Percentiles rank a stretch among this genome's conserved stretches.
Evolutionary conservation across 805 yeast genomes (phyloP).

Genomic region (Myxozyma sirexii): DNA sequence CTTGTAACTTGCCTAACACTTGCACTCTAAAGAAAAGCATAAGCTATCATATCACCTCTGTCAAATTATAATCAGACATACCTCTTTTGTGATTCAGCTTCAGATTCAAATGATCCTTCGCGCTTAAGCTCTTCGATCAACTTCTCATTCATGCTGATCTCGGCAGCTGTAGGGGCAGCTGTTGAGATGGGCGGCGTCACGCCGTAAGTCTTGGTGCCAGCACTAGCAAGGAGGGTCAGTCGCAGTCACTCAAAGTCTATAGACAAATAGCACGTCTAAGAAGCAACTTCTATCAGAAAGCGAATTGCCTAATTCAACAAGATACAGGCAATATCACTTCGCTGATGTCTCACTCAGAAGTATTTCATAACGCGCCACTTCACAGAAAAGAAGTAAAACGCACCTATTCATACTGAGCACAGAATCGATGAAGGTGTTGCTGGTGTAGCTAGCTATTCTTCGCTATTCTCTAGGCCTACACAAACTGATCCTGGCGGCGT

Average conservation of each 20-base stretch:
- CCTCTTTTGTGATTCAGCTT: constrained; percentile 71
- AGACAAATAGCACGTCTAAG: too few relatives aligned
- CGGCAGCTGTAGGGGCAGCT: constrained; percentile 83
- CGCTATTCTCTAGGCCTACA: too few relatives aligned
- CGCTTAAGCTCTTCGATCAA: constrained; percentile 76
- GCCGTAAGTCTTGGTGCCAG: constrained; percentile 50
- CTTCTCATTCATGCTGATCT: constrained; percentile 71
- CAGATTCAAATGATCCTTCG: constrained; percentile 88
- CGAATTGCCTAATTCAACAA: too few relatives aligned
- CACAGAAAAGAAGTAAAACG: not conserved
- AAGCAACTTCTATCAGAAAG: too few relatives aligned
- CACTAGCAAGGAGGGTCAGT: not conserved
- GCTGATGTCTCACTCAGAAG: too few relatives aligned
- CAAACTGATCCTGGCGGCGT: too few relatives aligned
- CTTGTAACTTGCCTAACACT: constrained; percentile 71
- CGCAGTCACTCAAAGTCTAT: not conserved
- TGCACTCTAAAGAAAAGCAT: constrained; percentile 55
- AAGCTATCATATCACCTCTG: not conserved
- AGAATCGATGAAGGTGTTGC: too few relatives aligned
- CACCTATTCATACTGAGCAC: constrained; percentile 2
- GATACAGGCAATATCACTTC: too few relatives aligned
- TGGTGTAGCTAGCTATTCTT: too few relatives aligned
- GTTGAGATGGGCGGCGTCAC: constrained; percentile 82
- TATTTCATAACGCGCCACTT: too few relatives aligned
- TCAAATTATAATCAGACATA: not conserved